Evolutionary conservation across 2,329 filamentous ascomycete genomes (phyloP).

Genomic region (Mycosphaerella arachidis): DNA sequence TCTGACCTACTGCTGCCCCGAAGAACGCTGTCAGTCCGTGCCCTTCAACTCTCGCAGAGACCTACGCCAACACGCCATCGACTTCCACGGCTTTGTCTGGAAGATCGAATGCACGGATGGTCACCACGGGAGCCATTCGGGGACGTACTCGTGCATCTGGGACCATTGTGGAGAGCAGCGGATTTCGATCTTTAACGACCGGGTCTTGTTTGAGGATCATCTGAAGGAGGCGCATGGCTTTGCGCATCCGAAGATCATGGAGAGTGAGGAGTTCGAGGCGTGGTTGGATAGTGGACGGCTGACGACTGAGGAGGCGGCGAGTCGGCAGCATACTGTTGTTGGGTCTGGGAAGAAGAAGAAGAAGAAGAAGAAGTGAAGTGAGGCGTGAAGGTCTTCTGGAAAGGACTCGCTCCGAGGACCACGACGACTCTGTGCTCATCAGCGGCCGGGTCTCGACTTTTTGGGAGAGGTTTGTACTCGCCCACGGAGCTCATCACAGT

Average conservation of each 20-base stretch:
- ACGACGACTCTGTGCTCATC: too few relatives aligned
- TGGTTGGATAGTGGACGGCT: conserved; percentile 3
- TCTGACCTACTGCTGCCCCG: conserved; percentile 9
- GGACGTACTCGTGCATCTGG: not conserved
- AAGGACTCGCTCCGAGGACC: not conserved
- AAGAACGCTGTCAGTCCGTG: not conserved
- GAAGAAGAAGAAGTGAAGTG: not conserved
- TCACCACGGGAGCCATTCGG: not conserved
- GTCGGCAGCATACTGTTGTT: not conserved
- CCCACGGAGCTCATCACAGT: too few relatives aligned
- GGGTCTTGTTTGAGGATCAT: not conserved
- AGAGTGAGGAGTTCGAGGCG: not conserved
- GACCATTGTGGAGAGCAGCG: conserved; percentile 2
- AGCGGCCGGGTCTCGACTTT: too few relatives aligned
- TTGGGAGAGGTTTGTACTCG: too few relatives aligned
- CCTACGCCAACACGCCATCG: conserved; percentile 1
- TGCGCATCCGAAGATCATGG: not conserved
- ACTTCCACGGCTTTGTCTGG: conserved; percentile 5
- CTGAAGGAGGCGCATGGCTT: not conserved
- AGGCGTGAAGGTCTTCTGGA: not conserved
- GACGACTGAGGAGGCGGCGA: not conserved
- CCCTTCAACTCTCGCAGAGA: not conserved
- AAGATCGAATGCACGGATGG: not conserved
- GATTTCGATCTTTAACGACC: not conserved
- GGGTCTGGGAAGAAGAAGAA: not conserved